phyloP scores from a whole-genome alignment of 1,284 basidiomycete genomes.

The Salmacisia buchloeana region DNA sequence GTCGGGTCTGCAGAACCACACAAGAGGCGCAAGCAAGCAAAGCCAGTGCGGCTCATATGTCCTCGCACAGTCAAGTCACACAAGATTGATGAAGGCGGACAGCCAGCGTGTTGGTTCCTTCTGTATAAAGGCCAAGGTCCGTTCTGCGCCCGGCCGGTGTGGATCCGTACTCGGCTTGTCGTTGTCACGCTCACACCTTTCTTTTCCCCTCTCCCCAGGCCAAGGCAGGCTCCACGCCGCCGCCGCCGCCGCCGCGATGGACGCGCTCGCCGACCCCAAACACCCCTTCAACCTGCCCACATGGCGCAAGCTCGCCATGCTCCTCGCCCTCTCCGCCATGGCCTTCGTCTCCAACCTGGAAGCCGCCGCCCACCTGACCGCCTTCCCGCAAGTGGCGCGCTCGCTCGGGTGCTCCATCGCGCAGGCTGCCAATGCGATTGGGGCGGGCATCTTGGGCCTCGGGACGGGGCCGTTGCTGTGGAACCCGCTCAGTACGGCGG shows the following conservation, averaged over 20 bases:
- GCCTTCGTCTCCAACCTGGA: constrained; percentile 17
- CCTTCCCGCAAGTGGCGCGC: constrained; percentile 31
- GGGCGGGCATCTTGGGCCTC: constrained; percentile 51
- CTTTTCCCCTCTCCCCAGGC: no score
- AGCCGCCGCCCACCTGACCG: not conserved
- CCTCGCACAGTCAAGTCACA: no score
- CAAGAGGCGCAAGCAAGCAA: no score
- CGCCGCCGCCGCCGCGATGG: not conserved
- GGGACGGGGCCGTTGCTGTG: constrained; percentile 49
- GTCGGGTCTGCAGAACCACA: no score
- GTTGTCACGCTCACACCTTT: no score
- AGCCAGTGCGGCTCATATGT: no score
- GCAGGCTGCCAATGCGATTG: constrained; percentile 48
- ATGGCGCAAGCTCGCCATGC: constrained; percentile 44
- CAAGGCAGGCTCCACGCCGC: not conserved
- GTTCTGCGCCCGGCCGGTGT: no score
- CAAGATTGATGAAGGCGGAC: no score
- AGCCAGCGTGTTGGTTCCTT: no score
- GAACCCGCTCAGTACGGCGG: constrained; percentile 29
- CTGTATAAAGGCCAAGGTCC: no score
- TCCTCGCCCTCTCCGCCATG: constrained; percentile 34
- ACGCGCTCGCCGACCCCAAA: constrained; percentile 18
- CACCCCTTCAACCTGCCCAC: constrained; percentile 34
- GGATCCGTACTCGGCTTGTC: no score
- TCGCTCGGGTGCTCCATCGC: constrained; percentile 34